phyloP scores from a whole-genome alignment of 2,329 filamentous ascomycete species.

The Penicillium crustosum region DNA sequence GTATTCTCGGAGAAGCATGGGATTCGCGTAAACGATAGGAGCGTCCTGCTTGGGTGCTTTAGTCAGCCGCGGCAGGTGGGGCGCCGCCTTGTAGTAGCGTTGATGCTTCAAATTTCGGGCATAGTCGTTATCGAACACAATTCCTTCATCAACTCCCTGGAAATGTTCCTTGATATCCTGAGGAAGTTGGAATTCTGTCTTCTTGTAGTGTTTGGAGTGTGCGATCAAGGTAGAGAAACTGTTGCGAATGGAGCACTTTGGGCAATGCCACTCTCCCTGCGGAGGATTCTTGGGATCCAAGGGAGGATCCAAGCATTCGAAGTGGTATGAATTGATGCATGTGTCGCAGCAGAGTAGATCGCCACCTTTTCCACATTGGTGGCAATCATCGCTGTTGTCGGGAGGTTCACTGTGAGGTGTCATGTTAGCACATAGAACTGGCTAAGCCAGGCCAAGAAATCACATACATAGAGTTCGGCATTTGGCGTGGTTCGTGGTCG shows the following conservation, averaged over 20 bases:
- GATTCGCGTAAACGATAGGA: conserved; percentile 28
- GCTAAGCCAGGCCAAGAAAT: not conserved
- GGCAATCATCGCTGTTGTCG: conserved; percentile 89
- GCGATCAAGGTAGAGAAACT: conserved; percentile 65
- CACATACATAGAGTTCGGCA: conserved; percentile 24
- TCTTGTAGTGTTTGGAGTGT: conserved; percentile 66
- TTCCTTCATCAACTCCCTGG: conserved; percentile 73
- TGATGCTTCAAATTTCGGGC: conserved; percentile 14
- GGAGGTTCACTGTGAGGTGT: conserved; percentile 20
- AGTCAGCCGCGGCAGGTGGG: conserved; percentile 28
- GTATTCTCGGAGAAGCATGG: conserved; percentile 53
- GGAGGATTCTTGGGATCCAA: conserved; percentile 63
- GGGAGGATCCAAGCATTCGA: conserved; percentile 81
- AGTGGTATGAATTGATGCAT: conserved; percentile 87
- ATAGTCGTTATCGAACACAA: conserved; percentile 65
- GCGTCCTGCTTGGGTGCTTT: conserved; percentile 18
- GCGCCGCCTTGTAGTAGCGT: conserved; percentile 20
- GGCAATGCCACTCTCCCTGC: conserved; percentile 80
- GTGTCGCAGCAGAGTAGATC: conserved; percentile 91
- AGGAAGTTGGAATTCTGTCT: conserved; percentile 72
- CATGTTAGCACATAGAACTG: conserved; percentile 17
- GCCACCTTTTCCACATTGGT: conserved; percentile 78
- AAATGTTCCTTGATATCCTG: conserved; percentile 71
- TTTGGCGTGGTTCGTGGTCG: conserved; percentile 10
- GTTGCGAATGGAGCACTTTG: conserved; percentile 56